Conservation (phyloP, 768 basidiomycete species). For the Trametes gibbosa region DNA sequence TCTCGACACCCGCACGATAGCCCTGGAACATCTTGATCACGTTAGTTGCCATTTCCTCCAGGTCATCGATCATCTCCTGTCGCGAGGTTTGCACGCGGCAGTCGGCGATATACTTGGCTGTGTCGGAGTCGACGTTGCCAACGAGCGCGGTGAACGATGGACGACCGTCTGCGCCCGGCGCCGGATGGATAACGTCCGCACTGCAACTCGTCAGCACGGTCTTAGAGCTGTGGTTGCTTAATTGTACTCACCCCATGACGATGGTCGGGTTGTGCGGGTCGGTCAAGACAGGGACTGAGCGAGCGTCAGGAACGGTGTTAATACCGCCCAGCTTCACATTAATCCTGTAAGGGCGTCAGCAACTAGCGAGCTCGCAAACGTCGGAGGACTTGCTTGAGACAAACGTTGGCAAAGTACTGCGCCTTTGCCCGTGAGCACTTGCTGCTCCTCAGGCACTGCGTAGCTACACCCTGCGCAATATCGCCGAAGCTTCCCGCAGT, state of each 20-base stretch:
- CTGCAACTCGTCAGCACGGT: conserved; percentile 25
- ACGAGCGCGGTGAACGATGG: conserved; percentile 83
- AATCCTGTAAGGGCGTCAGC: conserved; percentile 42
- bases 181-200: conserved; percentile 82
- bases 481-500: conserved; percentile 62
- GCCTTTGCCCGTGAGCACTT: conserved; percentile 68
- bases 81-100: conserved; percentile 65
- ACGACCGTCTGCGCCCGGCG: conserved; percentile 73
- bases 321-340: conserved; percentile 86
- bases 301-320: conserved; percentile 72
- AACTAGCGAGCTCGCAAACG: neutral
- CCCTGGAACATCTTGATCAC: conserved; percentile 54
- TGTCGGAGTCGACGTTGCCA: conserved; percentile 73
- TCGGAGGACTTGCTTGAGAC: conserved; percentile 57
- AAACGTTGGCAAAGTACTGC: conserved; percentile 82
- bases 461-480: conserved; percentile 65
- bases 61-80: conserved; percentile 74
- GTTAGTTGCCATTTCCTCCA: conserved; percentile 58
- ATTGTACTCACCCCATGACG: conserved; percentile 55
- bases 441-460: conserved; percentile 68
- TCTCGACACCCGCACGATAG: conserved; percentile 57
- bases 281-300: conserved; percentile 59
- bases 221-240: neutral
- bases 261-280: conserved; percentile 76
- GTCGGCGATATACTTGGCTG: conserved; percentile 66